Evolutionary conservation across 2,329 filamentous ascomycete species (phyloP), one percentile per base, ranked within the genome.

Genomic region (Neonectria neomacrospora): DNA sequence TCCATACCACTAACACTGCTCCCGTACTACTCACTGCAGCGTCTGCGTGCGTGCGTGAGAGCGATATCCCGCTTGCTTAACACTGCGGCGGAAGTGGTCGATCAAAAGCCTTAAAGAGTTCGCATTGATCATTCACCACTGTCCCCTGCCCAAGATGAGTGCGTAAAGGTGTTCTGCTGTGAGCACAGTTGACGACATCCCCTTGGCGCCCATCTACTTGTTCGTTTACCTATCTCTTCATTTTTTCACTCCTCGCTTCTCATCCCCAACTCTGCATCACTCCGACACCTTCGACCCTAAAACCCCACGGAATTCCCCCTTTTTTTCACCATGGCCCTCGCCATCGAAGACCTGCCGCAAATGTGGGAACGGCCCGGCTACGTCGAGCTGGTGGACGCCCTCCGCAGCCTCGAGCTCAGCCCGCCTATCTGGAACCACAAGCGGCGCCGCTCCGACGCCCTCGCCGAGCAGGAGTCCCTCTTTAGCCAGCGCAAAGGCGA

Each of bases 331-430:
- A 79, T 78, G 76, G 73, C 71, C 23, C 67, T 78, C 32, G 74
- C 79, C 56, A 72, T 79, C 60, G 78, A 79, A 61, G 91, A 95
- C 74, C 86, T 97, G 26, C 93, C 94, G n/a, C 92, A 94, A 73
- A 84, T 95, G 66, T 93, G 94, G 85, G 87, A 90, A 71, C 90
- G 88, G 73, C 94, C 94, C 7, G 82, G 88, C 20, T 89, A 87
- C 62, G 79, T 82, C 32, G 82, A 85, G 5, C 83, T 97, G 48
- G 79, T 93, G 53, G 79, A 83, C 26, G 87, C 88, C 26, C 86
- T 97, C n/a, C 79, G 86, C 34, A 80, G 87, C 28, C 84, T 97
- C 37, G 85, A 87, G 62, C 80, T 91, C 37, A 84, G 88, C 58
- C 92, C 92, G 22, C 87, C 86, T 3, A 85, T 90, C 56, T 94